Percentiles rank a stretch among this genome's conserved stretches.
Evolutionary conservation across 768 basidiomycete genomes (phyloP).

Genomic region (Amylocystis lapponica): DNA sequence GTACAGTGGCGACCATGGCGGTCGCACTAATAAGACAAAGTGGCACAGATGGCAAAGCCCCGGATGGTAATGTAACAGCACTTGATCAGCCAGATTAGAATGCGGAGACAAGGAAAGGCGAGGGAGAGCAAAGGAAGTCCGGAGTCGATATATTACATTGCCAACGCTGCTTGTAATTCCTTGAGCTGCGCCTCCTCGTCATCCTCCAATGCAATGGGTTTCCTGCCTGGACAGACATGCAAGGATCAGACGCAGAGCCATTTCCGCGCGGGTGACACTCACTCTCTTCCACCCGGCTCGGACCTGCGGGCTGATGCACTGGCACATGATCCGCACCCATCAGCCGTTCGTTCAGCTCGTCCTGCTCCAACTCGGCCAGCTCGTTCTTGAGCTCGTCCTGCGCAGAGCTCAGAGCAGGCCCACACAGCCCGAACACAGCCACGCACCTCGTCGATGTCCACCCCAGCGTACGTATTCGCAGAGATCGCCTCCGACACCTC

Average conservation of each 20-base stretch:
- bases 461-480: constrained; percentile 51
- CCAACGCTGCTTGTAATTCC: constrained; percentile 81
- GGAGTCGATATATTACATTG: constrained; percentile 47
- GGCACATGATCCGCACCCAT: constrained; percentile 89
- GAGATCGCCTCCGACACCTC: constrained; percentile 91
- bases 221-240: constrained; percentile 22
- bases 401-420: neutral
- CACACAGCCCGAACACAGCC: neutral
- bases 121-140: neutral
- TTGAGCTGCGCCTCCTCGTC: constrained; percentile 89
- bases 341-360: constrained; percentile 78
- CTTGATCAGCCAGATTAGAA: constrained; percentile 8
- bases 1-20: constrained; percentile 12
- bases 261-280: constrained; percentile 28
- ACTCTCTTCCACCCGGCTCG: constrained; percentile 44
- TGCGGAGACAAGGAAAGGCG: constrained; percentile 1
- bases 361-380: constrained; percentile 82
- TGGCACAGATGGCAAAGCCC: constrained; percentile 7
- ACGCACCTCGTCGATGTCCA: constrained; percentile 67
- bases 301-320: constrained; percentile 71
- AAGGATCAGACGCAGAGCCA: constrained; percentile 3
- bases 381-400: constrained; percentile 80
- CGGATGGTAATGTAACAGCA: constrained; percentile 19
- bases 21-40: constrained; percentile 22
- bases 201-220: constrained; percentile 56